Base-by-base conservation (phyloP, 176 grass and related monocot species). In the Miscanthus lutarioriparius region DNA sequence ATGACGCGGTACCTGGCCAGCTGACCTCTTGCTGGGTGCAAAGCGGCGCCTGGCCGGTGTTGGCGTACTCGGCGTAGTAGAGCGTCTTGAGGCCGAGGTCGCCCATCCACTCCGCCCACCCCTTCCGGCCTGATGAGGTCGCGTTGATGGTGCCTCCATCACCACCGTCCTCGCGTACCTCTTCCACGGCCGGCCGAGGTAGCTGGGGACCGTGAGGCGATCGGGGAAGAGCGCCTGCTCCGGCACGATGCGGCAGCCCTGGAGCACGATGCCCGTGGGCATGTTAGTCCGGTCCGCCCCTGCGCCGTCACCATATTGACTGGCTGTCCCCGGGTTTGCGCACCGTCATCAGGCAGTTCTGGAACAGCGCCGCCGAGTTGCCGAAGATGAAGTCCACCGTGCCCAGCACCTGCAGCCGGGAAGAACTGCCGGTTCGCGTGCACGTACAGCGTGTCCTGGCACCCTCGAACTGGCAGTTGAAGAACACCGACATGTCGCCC, bases 101-200 rank as follows among this genome's bases (percentile, higher is more conserved):
- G 0, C 89, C 91, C 77, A 90, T 77, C 94, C 94, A 97, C 41
- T 82, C 82, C 43, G 88, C 25, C 88, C 89, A 97, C 10, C 94
- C n/a, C 94, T 26, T 86, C 91, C 5, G 94, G 87, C 70, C 79
- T 89, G 85, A 97, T 97, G 54, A 94, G 66, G 53, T 97, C 94
- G 12, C 87, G n/a, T n/a, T 89, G 40, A 97, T 94, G 36, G 68
- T 79, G 54, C 85, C 85, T 97, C 94, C 94, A 97, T 97, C 28
- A 97, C 7, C 44, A 97, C 89, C 26, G 94, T 94, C 74, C 86
- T 88, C 0, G 91, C 80, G 65, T 64, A 94, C 74, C 80, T 36
- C 91, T 97, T 97, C 94, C 94, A 97, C 7, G 94, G 94, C 19
- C 94, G 65, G n/a, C 89, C 94, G 33, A 97, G 94, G 86, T 97